Evolutionary conservation across 495 filamentous ascomycete genomes (phyloP).

Genomic region (Penicillium atrosanguineum): DNA sequence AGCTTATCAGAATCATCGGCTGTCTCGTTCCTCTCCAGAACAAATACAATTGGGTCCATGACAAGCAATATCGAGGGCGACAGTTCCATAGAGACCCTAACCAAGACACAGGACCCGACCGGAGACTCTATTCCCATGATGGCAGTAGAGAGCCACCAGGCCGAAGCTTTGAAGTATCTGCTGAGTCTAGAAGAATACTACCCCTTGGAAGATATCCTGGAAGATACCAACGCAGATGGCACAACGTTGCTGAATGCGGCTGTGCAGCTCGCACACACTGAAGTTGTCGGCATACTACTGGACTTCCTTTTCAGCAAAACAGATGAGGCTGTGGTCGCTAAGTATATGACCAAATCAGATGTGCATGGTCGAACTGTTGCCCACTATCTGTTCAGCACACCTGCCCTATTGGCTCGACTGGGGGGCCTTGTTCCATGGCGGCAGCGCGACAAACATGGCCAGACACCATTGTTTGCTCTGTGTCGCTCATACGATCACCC

Average conservation of each 20-base stretch:
- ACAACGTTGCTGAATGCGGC: slow-evolving; percentile 90
- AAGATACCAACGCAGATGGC: slow-evolving; percentile 83
- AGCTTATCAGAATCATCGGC: slow-evolving; percentile 85
- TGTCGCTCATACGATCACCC: slow-evolving; percentile 94
- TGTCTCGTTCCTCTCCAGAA: slow-evolving; percentile 71
- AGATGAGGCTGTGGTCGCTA: slow-evolving; percentile 49
- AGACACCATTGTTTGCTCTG: slow-evolving; percentile 92
- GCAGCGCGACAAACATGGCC: slow-evolving; percentile 89
- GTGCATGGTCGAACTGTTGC: slow-evolving; percentile 81
- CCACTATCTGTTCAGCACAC: slow-evolving; percentile 95
- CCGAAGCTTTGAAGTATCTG: slow-evolving; percentile 71
- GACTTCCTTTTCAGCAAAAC: slow-evolving; percentile 58
- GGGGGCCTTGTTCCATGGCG: slow-evolving; percentile 82
- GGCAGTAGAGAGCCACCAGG: slow-evolving; percentile 77
- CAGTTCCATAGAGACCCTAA: slow-evolving; percentile 75
- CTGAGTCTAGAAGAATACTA: slow-evolving; percentile 73
- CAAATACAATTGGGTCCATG: slow-evolving; percentile 71
- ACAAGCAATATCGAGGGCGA: slow-evolving; percentile 77
- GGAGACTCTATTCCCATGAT: slow-evolving; percentile 95
- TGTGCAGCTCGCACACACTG: slow-evolving; percentile 78
- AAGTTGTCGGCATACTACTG: slow-evolving; percentile 72
- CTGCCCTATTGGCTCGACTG: slow-evolving; percentile 70
- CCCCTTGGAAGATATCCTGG: slow-evolving; percentile 62
- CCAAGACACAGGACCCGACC: slow-evolving; percentile 73
- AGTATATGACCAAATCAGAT: slow-evolving; percentile 76